These are phyloP conservation scores for Blastobotrys apis DNA, from an alignment of 1,139 yeast species.

Conservation along the genomic window DNA sequence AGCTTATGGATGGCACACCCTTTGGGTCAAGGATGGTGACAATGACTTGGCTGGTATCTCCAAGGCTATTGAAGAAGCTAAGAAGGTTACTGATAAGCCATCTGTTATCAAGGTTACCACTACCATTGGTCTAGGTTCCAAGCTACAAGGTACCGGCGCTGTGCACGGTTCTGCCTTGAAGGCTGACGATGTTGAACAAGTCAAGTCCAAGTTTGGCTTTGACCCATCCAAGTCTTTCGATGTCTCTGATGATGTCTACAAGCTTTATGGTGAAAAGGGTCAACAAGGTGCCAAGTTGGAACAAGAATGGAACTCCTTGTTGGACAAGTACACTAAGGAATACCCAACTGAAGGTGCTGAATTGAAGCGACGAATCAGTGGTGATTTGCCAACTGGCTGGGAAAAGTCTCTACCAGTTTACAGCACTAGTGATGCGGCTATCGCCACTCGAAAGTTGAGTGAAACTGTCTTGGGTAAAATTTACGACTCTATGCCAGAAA, in stretches of 20 bases:
- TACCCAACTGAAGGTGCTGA: conserved; percentile 82
- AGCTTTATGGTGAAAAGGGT: conserved; percentile 56
- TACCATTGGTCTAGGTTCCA: conserved; percentile 92
- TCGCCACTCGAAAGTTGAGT: conserved; percentile 94
- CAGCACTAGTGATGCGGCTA: conserved; percentile 71
- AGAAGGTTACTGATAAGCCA: conserved; percentile 65
- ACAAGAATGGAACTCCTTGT: conserved; percentile 66
- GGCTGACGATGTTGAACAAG: conserved; percentile 85
- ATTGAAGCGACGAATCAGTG: conserved; percentile 72
- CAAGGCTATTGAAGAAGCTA: conserved; percentile 57
- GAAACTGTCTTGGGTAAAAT: conserved; percentile 72
- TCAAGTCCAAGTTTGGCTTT: conserved; percentile 83
- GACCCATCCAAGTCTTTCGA: conserved; percentile 77
- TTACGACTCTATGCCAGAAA: conserved; percentile 71
- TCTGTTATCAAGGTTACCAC: conserved; percentile 85
- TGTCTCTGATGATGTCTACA: conserved; percentile 82
- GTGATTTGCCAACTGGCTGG: conserved; percentile 85
- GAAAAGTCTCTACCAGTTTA: conserved; percentile 71
- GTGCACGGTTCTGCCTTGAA: conserved; percentile 98
- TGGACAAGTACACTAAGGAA: conserved; percentile 59
- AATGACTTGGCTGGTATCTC: conserved; percentile 68
- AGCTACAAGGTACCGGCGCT: conserved; percentile 77
- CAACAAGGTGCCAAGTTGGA: conserved; percentile 61
- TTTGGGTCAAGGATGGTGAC: conserved; percentile 78
- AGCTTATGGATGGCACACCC: conserved; percentile 93